phyloP scores from a whole-genome alignment of 2,329 filamentous ascomycete species.

The Ramichloridium luteum region DNA sequence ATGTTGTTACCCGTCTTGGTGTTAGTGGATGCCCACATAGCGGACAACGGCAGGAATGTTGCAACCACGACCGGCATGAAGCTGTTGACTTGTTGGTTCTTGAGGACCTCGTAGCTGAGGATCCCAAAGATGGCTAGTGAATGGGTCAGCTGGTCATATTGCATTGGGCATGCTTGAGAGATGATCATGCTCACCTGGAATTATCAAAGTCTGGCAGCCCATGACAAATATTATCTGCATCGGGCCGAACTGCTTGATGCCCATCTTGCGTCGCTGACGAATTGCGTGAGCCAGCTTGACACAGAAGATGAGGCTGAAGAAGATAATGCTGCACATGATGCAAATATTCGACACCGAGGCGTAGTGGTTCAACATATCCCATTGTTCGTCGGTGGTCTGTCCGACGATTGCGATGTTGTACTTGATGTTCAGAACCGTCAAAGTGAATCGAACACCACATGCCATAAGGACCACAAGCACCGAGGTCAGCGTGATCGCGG shows the following conservation, averaged over 20 bases:
- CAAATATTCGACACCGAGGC: slow-evolving; percentile 37
- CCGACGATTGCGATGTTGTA: slow-evolving; percentile 16
- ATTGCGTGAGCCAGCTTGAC: slow-evolving; percentile 49
- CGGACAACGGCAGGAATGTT: slow-evolving; percentile 53
- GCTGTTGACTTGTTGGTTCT: slow-evolving; percentile 42
- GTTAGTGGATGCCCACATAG: slow-evolving; percentile 48
- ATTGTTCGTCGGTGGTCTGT: slow-evolving; percentile 7
- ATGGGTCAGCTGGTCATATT: slow-evolving; percentile 9
- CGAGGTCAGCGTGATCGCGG: slow-evolving; percentile 37
- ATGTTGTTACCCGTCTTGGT: slow-evolving; percentile 18
- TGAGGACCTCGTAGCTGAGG: slow-evolving; percentile 39
- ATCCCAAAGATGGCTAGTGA: slow-evolving; percentile 47
- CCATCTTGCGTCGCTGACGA: slow-evolving; percentile 41
- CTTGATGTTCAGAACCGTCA: slow-evolving; percentile 36
- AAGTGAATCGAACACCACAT: slow-evolving; percentile 42
- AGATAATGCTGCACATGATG: slow-evolving; percentile 46
- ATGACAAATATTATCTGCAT: slow-evolving; percentile 58
- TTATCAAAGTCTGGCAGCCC: slow-evolving; percentile 52
- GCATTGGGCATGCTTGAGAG: slow-evolving; percentile 2
- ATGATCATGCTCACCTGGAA: slow-evolving; percentile 43
- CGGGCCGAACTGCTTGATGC: slow-evolving; percentile 48
- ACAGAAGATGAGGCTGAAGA: slow-evolving; percentile 51
- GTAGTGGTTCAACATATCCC: slow-evolving; percentile 27
- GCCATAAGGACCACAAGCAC: slow-evolving; percentile 38
- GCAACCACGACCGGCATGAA: slow-evolving; percentile 47